Evolutionary conservation across 1,284 basidiomycete species (phyloP), one percentile per base, ranked within the genome.

Genomic region (Cryptococcus sp.): DNA sequence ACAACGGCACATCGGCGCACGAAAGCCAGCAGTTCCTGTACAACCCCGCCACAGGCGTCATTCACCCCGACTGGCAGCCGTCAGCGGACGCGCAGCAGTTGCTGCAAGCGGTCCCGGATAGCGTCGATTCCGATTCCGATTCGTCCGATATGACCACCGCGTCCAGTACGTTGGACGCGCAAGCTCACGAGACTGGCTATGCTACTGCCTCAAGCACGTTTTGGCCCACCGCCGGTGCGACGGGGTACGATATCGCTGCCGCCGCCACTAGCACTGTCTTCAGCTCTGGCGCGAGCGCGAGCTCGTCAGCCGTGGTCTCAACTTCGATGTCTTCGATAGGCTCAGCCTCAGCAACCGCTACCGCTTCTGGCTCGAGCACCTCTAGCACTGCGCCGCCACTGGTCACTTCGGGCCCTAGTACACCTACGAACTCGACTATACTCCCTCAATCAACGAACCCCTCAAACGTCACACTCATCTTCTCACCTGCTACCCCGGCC

Each of bases 11-110:
- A 11, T 62, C 69, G 8, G 52, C 63, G 3, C 81, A 83, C 61
- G 77, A 73, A 67, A 85, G 84, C 64, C 88, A 89, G 71, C 65
- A 79, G 5, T 89, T 88, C 72, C 72, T 81, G 20, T 88, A 83
- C 66, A 79, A 86, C 61, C 70, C 78, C 5, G 57, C 55, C 2
- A 82, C 79, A 11, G 82, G 84, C 10, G 76, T 76, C 27, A 70
- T 89, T 58, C 78, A 78, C 27, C 87, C 87, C 5, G 82, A 85
- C 67, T 85, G 83, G 81, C 70, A 71, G 52, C 55, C 62, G 6
- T 58, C 60, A 16, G 47, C 63, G 7, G 56, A 54, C 8, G 46
- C 66, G 17, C 58, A 68, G 49, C 49, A 62, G 41, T 22, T 67
- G 5, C 56, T 70, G 17, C 54, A 63, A 39, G 47, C 55, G 25